Conservation (phyloP, 257 asterid species). For the Fraxinus americana region DNA sequence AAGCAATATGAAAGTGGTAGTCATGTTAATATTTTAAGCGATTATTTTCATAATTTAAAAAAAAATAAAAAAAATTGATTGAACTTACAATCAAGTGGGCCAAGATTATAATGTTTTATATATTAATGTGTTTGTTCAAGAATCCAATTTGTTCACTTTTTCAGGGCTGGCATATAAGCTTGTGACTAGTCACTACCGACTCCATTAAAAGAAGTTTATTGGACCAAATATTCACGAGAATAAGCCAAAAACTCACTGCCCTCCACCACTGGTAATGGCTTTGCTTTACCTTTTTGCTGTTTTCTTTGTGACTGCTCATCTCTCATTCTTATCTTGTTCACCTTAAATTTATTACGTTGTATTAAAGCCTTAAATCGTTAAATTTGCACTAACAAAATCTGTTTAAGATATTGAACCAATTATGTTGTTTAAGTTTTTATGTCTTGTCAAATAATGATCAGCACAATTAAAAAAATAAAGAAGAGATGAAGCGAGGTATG, state of each 20-base stretch:
- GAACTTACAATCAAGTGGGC: not conserved
- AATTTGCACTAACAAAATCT: too few species aligned
- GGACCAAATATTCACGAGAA: not conserved
- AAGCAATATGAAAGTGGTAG: not conserved
- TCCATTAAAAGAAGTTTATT: not conserved
- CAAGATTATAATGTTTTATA: slow-evolving; percentile 1
- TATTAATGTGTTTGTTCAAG: not conserved
- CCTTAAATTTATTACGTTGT: too few species aligned
- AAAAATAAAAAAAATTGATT: too few species aligned
- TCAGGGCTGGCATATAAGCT: slow-evolving; percentile 6
- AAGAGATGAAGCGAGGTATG: too few species aligned
- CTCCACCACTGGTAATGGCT: not conserved
- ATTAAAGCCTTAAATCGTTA: too few species aligned
- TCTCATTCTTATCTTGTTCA: too few species aligned
- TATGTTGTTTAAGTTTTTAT: too few species aligned
- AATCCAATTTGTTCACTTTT: slow-evolving; percentile 22
- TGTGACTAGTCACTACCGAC: not conserved
- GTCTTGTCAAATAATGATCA: too few species aligned
- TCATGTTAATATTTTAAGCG: not conserved
- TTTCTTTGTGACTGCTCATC: too few species aligned
- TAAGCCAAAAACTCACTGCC: slow-evolving; percentile 20
- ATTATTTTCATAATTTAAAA: too few species aligned
- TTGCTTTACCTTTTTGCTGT: not conserved
- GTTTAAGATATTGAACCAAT: too few species aligned
- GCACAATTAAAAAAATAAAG: too few species aligned